Percentiles rank a stretch among this genome's conserved stretches.
Evolutionary conservation across 805 yeast species (phyloP).

Genomic region (Scheffersomyces amazonensis): DNA sequence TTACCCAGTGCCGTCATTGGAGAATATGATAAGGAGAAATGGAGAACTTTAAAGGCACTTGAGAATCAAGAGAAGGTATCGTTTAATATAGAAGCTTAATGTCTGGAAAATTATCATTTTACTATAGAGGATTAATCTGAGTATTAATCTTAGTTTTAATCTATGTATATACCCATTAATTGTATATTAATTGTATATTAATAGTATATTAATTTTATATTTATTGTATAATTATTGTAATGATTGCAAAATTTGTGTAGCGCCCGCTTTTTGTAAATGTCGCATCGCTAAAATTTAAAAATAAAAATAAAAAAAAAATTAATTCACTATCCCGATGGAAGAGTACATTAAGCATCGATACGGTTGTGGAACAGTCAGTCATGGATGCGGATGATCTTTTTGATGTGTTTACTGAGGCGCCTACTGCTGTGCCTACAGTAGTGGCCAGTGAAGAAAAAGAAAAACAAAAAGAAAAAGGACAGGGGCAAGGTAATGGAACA

Average conservation of each 20-base stretch:
- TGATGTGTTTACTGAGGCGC: slow-evolving; percentile 60
- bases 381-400: slow-evolving; percentile 55
- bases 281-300: not conserved
- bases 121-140: no score
- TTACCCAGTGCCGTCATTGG: slow-evolving; percentile 60
- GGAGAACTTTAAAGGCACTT: slow-evolving; percentile 51
- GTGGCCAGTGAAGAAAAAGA: slow-evolving; percentile 18
- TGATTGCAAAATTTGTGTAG: no score
- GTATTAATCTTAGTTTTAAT: no score
- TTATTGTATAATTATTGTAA: no score
- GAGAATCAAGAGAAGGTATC: slow-evolving; percentile 6
- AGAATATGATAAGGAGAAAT: slow-evolving; percentile 63
- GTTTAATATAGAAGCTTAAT: not conserved
- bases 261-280: no score
- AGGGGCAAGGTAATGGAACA: slow-evolving; percentile 7
- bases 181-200: no score
- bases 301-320: not conserved
- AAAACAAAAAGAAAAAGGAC: slow-evolving; percentile 3
- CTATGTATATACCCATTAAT: no score
- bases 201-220: no score
- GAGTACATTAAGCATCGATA: no score
- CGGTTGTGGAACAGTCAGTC: no score
- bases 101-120: no score
- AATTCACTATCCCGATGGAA: no score
- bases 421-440: slow-evolving; percentile 29